These are phyloP conservation scores for Grosmannia penicillata DNA, from an alignment of 2,329 filamentous ascomycete genomes.

Conservation along the genomic window DNA sequence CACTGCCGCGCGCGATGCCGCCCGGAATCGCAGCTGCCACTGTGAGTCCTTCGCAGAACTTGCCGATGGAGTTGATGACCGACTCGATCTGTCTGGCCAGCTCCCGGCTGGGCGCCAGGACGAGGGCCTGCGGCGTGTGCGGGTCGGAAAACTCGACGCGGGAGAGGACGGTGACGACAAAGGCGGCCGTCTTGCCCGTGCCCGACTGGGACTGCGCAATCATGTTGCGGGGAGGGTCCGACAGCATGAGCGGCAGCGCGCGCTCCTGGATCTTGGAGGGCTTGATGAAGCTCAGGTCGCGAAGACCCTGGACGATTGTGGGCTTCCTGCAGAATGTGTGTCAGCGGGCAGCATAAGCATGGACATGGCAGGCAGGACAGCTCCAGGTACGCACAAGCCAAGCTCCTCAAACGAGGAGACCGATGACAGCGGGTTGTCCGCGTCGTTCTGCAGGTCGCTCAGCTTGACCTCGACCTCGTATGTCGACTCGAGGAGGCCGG, in stretches of 20 bases:
- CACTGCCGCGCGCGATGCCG: slow-evolving; percentile 50
- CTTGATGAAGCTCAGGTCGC: slow-evolving; percentile 75
- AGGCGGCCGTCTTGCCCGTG: slow-evolving; percentile 94
- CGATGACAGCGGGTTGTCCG: slow-evolving; percentile 77
- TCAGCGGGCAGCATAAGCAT: slow-evolving; percentile 7
- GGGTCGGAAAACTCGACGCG: slow-evolving; percentile 62
- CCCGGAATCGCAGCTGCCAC: slow-evolving; percentile 78
- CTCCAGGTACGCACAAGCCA: slow-evolving; percentile 50
- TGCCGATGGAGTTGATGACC: slow-evolving; percentile 71
- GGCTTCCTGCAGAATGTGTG: slow-evolving; percentile 23
- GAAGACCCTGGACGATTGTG: slow-evolving; percentile 61
- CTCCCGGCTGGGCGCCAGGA: slow-evolving; percentile 85
- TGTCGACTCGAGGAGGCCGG: slow-evolving; percentile 51
- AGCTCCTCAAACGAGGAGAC: slow-evolving; percentile 73
- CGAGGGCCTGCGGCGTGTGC: slow-evolving; percentile 66
- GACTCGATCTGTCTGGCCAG: slow-evolving; percentile 86
- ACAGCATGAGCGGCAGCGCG: slow-evolving; percentile 76
- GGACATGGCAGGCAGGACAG: background rate
- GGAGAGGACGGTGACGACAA: slow-evolving; percentile 80
- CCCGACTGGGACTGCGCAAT: slow-evolving; percentile 98
- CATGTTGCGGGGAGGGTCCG: slow-evolving; percentile 80
- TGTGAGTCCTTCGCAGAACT: slow-evolving; percentile 61
- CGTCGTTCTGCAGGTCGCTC: slow-evolving; percentile 74
- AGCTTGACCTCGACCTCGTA: slow-evolving; percentile 89
- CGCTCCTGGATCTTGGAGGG: slow-evolving; percentile 97